Evolutionary conservation across 805 yeast species (phyloP).

Genomic region (Metschnikowia picachoensis): DNA sequence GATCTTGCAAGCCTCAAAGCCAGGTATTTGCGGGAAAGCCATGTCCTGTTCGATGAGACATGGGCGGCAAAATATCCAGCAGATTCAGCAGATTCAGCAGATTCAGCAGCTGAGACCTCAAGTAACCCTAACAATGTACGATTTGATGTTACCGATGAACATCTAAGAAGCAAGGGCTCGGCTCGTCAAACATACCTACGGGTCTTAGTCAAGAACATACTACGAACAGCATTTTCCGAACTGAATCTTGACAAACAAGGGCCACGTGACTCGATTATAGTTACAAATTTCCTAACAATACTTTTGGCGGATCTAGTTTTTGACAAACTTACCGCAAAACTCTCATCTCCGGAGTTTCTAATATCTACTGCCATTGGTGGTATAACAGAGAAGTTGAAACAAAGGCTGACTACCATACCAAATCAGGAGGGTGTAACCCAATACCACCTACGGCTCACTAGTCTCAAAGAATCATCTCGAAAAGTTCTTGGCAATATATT

Average conservation of each 20-base stretch:
- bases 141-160: not conserved
- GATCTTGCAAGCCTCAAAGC: not conserved
- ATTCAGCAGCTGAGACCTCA: not conserved
- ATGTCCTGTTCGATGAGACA: slow-evolving; percentile 8
- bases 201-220: slow-evolving; percentile 8
- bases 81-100: not conserved
- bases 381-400: not conserved
- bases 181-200: slow-evolving; percentile 4
- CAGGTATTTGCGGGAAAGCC: slow-evolving; percentile 11
- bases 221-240: slow-evolving; percentile 4
- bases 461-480: too few relatives aligned
- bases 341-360: slow-evolving; percentile 14
- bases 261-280: slow-evolving; percentile 11
- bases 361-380: slow-evolving; percentile 5
- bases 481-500: not conserved
- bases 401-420: not conserved
- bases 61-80: not conserved
- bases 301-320: slow-evolving; percentile 18
- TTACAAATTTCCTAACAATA: slow-evolving; percentile 10
- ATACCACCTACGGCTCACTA: not conserved
- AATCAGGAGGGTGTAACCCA: not conserved
- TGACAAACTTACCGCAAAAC: slow-evolving; percentile 6
- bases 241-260: slow-evolving; percentile 1
- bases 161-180: not conserved
- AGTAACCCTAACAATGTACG: too few relatives aligned